Evolutionary conservation across 75 land plant genomes (phyloP), one percentile per base, ranked within the genome.

Genomic region (Sequoia sempervirens): DNA sequence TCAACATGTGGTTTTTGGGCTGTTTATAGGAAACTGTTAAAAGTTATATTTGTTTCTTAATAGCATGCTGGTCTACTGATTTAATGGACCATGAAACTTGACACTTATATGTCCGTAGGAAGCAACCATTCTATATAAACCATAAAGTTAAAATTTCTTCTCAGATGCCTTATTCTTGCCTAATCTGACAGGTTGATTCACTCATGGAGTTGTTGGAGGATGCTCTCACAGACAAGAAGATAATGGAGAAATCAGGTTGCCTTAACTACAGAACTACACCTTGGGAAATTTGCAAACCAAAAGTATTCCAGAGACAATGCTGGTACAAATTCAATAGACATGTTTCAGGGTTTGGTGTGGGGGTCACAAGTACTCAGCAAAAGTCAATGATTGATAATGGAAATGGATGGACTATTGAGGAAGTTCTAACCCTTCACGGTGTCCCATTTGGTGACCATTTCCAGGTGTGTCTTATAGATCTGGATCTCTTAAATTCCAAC

Each of bases 371-470:
- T 84, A 90, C 91, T 50, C 97, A 95, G 87, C 95, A 93, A 75
- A 93, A 85, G 81, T 89, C 89, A n/a, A 84, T 79, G 9, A 64
- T 88, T 47, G 84, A 89, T 72, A 85, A 90, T 83, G 81, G 61
- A 40, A 89, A 91, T 80, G 87, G 92, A n/a, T 89, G 91, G 89
- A 56, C 88, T 30, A 56, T 93, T 53, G 99, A 96, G 80, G 99
- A 96, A 73, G 87, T 91, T 64, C 86, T 96, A 85, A 91, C 95
- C 14, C 93, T 96, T 58, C 93, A 95, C 81, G 95, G 92, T 43
- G 89, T 95, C 45, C 95, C 95, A 8, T 89, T 93, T 76, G 95
- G 95, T 1, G 99, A 96, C 84, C 89, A 90, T 85, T 94, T 94
- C 74, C 94, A 84, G 88, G 98, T 96, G 46, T 14, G 52, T 43